Evolutionary conservation across 2,329 filamentous ascomycete species (phyloP).

Genomic region (Cladosporium phlei): DNA sequence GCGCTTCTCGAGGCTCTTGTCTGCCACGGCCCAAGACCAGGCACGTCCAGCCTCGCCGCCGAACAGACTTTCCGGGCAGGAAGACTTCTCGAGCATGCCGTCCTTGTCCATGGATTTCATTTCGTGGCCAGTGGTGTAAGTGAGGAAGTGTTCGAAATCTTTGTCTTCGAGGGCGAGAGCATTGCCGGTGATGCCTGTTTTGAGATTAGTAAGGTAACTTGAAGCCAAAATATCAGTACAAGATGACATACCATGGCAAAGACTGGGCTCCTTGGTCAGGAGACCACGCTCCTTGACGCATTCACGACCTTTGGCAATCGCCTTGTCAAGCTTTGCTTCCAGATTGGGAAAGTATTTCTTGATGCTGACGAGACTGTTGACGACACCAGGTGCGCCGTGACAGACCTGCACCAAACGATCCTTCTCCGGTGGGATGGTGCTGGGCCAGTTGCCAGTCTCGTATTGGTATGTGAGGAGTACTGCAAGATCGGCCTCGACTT

Average conservation of each 20-base stretch:
- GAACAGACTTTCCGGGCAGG: slow-evolving; percentile 48
- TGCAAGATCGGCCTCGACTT: slow-evolving; percentile 50
- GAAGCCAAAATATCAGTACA: no score
- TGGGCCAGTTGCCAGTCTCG: slow-evolving; percentile 60
- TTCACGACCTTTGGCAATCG: slow-evolving; percentile 48
- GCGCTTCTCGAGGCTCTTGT: slow-evolving; percentile 43
- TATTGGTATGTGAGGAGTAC: slow-evolving; percentile 57
- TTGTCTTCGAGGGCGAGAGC: slow-evolving; percentile 51
- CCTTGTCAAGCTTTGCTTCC: slow-evolving; percentile 48
- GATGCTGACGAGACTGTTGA: slow-evolving; percentile 55
- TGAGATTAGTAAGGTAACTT: slow-evolving; percentile 1
- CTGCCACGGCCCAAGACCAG: slow-evolving; percentile 41
- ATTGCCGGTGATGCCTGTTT: slow-evolving; percentile 56
- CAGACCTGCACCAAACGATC: slow-evolving; percentile 60
- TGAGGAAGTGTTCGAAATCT: slow-evolving; percentile 54
- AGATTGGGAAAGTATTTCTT: slow-evolving; percentile 53
- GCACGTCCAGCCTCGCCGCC: slow-evolving; percentile 40
- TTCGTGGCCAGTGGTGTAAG: slow-evolving; percentile 53
- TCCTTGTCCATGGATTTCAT: slow-evolving; percentile 51
- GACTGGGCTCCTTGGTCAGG: slow-evolving; percentile 59
- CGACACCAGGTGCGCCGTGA: slow-evolving; percentile 61
- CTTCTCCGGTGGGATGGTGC: slow-evolving; percentile 46
- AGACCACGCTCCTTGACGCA: slow-evolving; percentile 55
- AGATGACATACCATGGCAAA: slow-evolving; percentile 55
- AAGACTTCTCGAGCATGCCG: slow-evolving; percentile 48